Evolutionary conservation across 164 flowering plant genomes (phyloP), one percentile per base, ranked within the genome.

Genomic region (Aristolochia californica): DNA sequence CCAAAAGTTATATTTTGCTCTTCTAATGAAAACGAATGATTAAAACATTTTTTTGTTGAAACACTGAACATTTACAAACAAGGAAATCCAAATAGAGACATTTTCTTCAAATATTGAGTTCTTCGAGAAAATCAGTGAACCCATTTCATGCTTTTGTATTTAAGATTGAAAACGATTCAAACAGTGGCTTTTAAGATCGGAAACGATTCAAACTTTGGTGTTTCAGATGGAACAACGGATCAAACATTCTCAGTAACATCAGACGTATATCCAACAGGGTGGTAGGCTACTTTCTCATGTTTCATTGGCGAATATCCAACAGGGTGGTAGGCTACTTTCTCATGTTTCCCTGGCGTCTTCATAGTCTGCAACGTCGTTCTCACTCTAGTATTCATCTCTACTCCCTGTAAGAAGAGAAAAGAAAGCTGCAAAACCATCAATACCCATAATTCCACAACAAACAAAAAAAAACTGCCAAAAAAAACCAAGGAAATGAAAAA

Each of bases 381-480:
- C 30, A 43, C 75, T 72, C 77, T 78, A 58, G 74, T 71, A 55
- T 71, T 79, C 91, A 82, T 81, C 72, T 65, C 62, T 45, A 58
- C 24, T 61, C 26, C 48, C 74, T 44, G 43, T 13, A 21, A 48
- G 40, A 34, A 28, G 15, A 14, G 17, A 47, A 47, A 10, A 20
- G 20, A 45, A 27, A 45, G 45, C 52, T 20, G 65, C 53, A 44
- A 43, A 53, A 30, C 16, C 53, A 45, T 55, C 24, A 48, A 25
- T 18, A 55, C 21, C 65, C 65, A 45, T 20, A 16, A 47, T 15
- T 28, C 27, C 21, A n/a, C 53, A 47, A 14, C 44, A 49, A 28
- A 24, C 38, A 18, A 21, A 18, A 21, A 8, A 24, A 24, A 48
- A 5, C 55, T 5, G 27, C 13, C 13, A 15, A 52, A 15, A 27